Conservation (phyloP, 495 filamentous ascomycete species). For the Penicillium antarcticum region DNA sequence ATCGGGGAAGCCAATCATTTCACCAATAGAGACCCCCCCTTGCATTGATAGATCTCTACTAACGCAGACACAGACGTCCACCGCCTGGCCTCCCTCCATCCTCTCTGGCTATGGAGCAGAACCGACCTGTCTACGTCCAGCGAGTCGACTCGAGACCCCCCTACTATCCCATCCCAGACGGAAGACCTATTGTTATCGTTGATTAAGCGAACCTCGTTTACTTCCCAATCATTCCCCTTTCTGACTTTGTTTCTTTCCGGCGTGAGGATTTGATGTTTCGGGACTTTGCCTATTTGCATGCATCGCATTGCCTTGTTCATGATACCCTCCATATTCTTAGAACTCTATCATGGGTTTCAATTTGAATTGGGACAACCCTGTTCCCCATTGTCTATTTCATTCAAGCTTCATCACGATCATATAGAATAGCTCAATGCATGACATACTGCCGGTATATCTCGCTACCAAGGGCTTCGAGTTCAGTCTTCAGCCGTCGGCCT, state of each 20-base stretch:
- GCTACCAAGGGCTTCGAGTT: background rate
- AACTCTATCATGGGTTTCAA: constrained; percentile 9
- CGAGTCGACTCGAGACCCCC: constrained; percentile 19
- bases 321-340: constrained; percentile 33
- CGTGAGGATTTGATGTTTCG: background rate
- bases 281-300: background rate
- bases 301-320: constrained; percentile 17
- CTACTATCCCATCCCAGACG: constrained; percentile 20
- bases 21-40: background rate
- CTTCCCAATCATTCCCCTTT: background rate
- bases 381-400: background rate
- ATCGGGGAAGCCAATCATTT: background rate
- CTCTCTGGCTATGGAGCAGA: constrained; percentile 20
- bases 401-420: background rate
- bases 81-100: constrained; percentile 7
- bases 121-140: constrained; percentile 27
- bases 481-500: background rate
- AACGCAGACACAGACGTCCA: constrained; percentile 16
- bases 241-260: background rate
- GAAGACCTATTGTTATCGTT: constrained; percentile 29
- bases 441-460: constrained; percentile 7
- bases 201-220: constrained; percentile 20
- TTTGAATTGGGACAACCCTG: background rate
- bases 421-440: background rate
- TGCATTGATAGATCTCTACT: background rate